Evolutionary conservation across 805 yeast genomes (phyloP).

Genomic region (Tanozyma kutaoensis): DNA sequence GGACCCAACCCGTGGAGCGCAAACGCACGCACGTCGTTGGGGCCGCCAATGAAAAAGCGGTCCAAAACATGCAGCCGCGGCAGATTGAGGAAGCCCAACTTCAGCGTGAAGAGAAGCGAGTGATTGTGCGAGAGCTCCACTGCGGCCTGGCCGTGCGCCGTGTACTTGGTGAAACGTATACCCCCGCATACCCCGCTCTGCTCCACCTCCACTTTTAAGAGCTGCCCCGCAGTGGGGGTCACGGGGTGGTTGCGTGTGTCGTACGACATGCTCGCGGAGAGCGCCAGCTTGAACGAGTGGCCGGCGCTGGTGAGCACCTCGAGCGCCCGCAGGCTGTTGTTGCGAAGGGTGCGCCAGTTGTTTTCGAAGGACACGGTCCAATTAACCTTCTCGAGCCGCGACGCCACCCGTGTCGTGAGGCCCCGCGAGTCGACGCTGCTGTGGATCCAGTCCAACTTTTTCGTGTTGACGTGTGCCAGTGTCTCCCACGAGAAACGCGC

Average conservation of each 20-base stretch:
- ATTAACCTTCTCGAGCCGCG: constrained; percentile 22
- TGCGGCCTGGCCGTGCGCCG: constrained; percentile 26
- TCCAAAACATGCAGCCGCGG: constrained; percentile 23
- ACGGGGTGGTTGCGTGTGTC: constrained; percentile 32
- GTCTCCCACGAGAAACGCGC: constrained; percentile 27
- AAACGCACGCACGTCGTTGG: constrained; percentile 44
- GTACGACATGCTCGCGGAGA: constrained; percentile 23
- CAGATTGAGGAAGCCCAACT: constrained; percentile 17
- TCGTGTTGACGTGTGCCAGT: constrained; percentile 25
- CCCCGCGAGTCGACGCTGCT: constrained; percentile 33
- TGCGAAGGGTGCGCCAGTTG: constrained; percentile 23
- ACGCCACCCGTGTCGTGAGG: constrained; percentile 23
- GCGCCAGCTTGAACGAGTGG: constrained; percentile 28
- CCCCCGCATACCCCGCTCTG: constrained; percentile 1
- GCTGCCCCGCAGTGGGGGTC: constrained; percentile 30
- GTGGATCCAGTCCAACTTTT: constrained; percentile 35
- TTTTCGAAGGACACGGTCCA: constrained; percentile 38
- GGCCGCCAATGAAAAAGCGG: constrained; percentile 44
- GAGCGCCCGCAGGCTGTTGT: constrained; percentile 14
- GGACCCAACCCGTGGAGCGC: constrained; percentile 42
- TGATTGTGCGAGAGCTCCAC: constrained; percentile 7
- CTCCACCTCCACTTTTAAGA: constrained; percentile 23
- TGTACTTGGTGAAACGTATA: constrained; percentile 14
- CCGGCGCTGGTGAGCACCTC: constrained; percentile 29
- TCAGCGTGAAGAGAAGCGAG: constrained; percentile 14